These are phyloP conservation scores for Umbilicaria muhlenbergii DNA, from an alignment of 495 filamentous ascomycete species.

Conservation along the genomic window DNA sequence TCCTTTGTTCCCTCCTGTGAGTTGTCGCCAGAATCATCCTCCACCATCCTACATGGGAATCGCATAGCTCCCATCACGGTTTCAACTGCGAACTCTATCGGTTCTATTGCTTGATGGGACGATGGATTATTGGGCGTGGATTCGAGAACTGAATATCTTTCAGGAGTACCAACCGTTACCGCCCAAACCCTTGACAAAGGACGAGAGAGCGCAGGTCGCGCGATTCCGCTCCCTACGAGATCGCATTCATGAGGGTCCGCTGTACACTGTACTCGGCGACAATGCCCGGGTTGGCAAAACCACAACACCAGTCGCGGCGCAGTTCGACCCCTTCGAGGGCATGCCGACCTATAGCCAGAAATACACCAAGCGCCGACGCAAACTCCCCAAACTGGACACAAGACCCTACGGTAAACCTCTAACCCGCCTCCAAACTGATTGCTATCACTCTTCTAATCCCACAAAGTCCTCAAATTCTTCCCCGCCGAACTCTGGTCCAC, in stretches of 20 bases:
- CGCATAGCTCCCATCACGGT: background rate
- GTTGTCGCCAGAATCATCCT: conserved; percentile 10
- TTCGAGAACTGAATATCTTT: background rate
- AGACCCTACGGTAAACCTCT: conserved; percentile 30
- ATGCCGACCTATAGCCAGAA: conserved; percentile 42
- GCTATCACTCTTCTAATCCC: no score
- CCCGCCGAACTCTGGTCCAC: conserved; percentile 38
- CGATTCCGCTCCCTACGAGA: conserved; percentile 33
- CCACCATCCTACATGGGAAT: background rate
- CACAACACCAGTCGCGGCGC: conserved; percentile 1
- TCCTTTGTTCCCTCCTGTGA: conserved; percentile 17
- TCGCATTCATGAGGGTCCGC: conserved; percentile 37
- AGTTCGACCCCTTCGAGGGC: conserved; percentile 34
- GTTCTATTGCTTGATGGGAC: no score
- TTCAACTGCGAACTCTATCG: no score
- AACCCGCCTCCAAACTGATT: no score
- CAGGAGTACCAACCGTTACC: conserved; percentile 12
- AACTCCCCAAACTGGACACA: conserved; percentile 31
- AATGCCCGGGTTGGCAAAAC: conserved; percentile 25
- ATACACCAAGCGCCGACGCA: conserved; percentile 37
- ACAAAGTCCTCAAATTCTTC: conserved; percentile 36
- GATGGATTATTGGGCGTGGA: conserved; percentile 2
- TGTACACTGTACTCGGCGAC: conserved; percentile 38
- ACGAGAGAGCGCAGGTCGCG: conserved; percentile 22
- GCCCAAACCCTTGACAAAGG: conserved; percentile 14